These are phyloP conservation scores for Cucurbita argyrosperma DNA, from an alignment of 306 rosid species.

Conservation along the genomic window DNA sequence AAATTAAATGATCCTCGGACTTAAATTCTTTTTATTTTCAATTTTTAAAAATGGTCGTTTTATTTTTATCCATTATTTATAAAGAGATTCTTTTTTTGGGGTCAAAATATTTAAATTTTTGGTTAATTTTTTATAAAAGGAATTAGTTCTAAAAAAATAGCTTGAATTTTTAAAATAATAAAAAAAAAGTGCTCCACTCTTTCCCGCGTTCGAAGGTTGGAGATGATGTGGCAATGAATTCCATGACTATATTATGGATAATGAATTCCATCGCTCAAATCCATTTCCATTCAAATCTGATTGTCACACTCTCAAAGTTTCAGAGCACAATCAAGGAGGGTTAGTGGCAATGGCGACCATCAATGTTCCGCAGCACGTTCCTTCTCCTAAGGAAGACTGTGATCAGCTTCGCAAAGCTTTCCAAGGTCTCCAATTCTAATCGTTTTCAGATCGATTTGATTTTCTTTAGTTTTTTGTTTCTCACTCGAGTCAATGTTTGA, in stretches of 20 bases:
- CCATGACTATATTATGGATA: neutral
- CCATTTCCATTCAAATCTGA: neutral
- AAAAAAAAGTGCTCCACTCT: neutral
- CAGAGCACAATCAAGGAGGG: neutral
- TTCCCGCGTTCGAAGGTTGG: neutral
- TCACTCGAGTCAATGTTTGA: neutral
- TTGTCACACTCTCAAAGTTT: neutral
- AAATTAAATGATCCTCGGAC: no score
- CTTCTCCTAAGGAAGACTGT: conserved; percentile 59
- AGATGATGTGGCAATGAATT: neutral
- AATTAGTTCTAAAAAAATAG: no score
- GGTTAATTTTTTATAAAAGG: no score
- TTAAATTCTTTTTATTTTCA: no score
- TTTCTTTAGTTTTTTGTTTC: neutral
- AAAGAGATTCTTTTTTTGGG: no score
- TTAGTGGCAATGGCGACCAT: conserved; percentile 41
- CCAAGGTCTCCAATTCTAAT: conserved; percentile 27
- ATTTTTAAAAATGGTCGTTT: no score
- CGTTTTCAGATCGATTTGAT: neutral
- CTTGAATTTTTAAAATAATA: neutral
- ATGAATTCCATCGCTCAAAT: neutral
- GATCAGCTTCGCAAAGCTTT: conserved; percentile 75
- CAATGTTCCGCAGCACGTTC: conserved; percentile 44
- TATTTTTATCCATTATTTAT: no score
- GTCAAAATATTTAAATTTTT: no score